Conservation (phyloP, 2,329 filamentous ascomycete genomes). For the Fusarium equiseti region DNA sequence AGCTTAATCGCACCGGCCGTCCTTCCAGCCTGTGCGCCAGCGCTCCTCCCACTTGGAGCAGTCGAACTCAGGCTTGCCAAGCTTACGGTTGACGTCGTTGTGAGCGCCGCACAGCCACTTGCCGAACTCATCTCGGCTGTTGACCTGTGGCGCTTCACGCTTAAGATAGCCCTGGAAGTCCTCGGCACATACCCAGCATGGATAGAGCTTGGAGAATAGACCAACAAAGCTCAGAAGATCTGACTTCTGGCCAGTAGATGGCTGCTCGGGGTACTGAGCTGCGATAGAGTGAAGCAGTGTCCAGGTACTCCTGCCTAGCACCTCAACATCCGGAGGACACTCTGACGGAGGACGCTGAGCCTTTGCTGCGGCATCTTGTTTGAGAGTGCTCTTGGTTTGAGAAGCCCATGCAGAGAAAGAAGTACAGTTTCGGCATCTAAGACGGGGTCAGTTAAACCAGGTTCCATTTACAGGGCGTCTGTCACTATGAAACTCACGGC, state of each 20-base stretch:
- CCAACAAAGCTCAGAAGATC: constrained; percentile 83
- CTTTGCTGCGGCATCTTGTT: constrained; percentile 47
- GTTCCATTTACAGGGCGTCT: constrained; percentile 20
- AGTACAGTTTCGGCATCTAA: constrained; percentile 52
- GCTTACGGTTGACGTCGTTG: constrained; percentile 87
- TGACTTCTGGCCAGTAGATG: constrained; percentile 75
- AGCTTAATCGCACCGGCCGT: constrained; percentile 69
- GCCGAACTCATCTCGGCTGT: constrained; percentile 77
- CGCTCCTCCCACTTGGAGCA: constrained; percentile 92
- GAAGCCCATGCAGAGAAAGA: constrained; percentile 62
- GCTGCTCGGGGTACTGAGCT: constrained; percentile 81
- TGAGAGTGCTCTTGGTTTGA: constrained; percentile 60
- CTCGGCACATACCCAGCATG: constrained; percentile 94
- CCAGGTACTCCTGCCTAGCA: constrained; percentile 89
- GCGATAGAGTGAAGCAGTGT: constrained; percentile 93
- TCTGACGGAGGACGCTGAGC: constrained; percentile 65
- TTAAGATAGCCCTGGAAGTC: constrained; percentile 89
- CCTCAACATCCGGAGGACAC: constrained; percentile 91
- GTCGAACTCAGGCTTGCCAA: constrained; percentile 93
- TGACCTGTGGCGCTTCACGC: constrained; percentile 72
- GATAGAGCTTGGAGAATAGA: constrained; percentile 88
- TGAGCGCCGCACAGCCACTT: constrained; percentile 87
- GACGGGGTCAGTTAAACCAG: constrained; percentile 29
- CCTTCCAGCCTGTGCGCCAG: constrained; percentile 91
- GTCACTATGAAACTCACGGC: constrained; percentile 69